Percentiles rank a stretch among this genome's conserved stretches.
These are phyloP conservation scores for Sarocladiaceae sp. DNA, from an alignment of 2,329 filamentous ascomycete species.

Conservation along the genomic window DNA sequence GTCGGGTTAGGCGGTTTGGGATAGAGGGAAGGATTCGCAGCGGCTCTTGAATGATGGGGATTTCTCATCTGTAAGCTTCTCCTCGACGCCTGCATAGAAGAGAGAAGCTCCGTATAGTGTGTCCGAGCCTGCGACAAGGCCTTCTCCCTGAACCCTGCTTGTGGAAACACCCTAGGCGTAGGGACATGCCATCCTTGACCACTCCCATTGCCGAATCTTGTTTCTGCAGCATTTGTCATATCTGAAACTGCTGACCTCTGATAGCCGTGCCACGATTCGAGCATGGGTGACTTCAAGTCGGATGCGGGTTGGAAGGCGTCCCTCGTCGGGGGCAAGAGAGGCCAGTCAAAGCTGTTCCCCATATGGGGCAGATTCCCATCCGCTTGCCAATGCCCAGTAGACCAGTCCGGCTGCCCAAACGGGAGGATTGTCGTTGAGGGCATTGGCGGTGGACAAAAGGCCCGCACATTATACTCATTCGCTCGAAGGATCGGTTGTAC, in stretches of 20 bases:
- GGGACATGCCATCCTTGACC: background rate
- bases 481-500: constrained; percentile 27
- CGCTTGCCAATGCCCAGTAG: constrained; percentile 10
- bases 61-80: constrained; percentile 36
- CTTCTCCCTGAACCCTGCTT: constrained; percentile 54
- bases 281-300: too few relatives aligned
- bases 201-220: background rate
- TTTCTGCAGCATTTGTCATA: too few relatives aligned
- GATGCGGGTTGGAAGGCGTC: too few relatives aligned
- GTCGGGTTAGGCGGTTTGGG: constrained; percentile 45
- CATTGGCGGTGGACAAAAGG: constrained; percentile 30
- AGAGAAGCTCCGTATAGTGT: constrained; percentile 64
- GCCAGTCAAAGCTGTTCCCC: too few relatives aligned
- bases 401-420: constrained; percentile 23
- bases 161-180: background rate
- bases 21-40: constrained; percentile 47
- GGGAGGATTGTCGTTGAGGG: constrained; percentile 23
- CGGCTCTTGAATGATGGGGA: constrained; percentile 28
- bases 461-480: constrained; percentile 30
- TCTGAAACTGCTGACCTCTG: too few relatives aligned
- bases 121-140: constrained; percentile 64
- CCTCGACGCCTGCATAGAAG: constrained; percentile 55
- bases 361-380: background rate
- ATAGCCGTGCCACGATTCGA: too few relatives aligned
- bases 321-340: too few relatives aligned